Evolutionary conservation across 352 stramenopile genomes (phyloP).

Genomic region (Globisporangium polare): DNA sequence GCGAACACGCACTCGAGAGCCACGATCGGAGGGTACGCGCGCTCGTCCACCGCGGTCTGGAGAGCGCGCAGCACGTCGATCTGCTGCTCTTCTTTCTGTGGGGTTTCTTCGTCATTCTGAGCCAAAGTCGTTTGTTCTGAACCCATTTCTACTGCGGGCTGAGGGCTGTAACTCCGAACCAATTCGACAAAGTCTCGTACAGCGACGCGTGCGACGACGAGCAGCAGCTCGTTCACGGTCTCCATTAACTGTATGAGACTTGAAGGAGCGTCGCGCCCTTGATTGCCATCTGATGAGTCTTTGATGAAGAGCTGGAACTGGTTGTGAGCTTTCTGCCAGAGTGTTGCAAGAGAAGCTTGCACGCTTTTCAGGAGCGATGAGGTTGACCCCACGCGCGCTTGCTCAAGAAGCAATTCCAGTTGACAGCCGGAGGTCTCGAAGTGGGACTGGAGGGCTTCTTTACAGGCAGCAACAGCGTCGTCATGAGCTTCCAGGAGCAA

Average conservation of each 20-base stretch:
- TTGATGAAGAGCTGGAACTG: background rate
- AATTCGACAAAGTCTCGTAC: constrained; percentile 20
- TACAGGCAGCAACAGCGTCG: background rate
- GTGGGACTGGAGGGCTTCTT: background rate
- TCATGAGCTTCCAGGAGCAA: background rate
- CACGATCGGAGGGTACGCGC: constrained; percentile 34
- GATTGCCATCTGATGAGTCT: background rate
- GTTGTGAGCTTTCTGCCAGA: background rate
- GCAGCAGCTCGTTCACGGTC: constrained; percentile 20
- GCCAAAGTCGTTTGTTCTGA: background rate
- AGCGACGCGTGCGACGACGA: constrained; percentile 16
- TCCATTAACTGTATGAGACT: constrained; percentile 13
- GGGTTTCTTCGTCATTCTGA: background rate
- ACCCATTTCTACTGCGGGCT: background rate
- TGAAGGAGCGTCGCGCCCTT: background rate
- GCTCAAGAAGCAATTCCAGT: background rate
- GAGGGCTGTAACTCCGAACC: background rate
- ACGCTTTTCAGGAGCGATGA: constrained; percentile 13
- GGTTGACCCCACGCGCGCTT: constrained; percentile 5
- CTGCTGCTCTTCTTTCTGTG: constrained; percentile 7
- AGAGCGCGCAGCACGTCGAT: constrained; percentile 31
- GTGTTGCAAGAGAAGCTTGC: background rate
- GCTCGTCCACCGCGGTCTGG: constrained; percentile 23
- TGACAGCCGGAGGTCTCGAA: background rate
- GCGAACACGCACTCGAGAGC: constrained; percentile 37